A percentile compares a stretch with the other conserved stretches of the same genome.
phyloP scores from a whole-genome alignment of 768 basidiomycete genomes.

The Mycena galopus region DNA sequence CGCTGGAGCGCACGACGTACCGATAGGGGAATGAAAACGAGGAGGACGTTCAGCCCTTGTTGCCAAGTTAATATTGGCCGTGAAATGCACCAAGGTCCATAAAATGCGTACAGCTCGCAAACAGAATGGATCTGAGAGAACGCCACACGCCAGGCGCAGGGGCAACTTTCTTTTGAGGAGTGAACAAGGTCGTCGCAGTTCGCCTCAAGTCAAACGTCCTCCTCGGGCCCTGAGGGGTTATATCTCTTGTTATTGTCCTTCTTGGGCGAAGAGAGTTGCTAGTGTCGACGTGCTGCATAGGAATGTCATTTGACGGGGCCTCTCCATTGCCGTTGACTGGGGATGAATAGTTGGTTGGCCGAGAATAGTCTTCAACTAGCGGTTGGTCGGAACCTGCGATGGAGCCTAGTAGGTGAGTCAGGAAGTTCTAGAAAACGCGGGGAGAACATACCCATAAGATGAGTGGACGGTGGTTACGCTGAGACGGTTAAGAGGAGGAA shows the following conservation, averaged over 20 bases:
- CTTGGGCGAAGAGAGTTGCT: neutral
- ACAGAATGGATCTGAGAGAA: conserved; percentile 67
- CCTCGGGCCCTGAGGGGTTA: neutral
- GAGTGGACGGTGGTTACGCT: neutral
- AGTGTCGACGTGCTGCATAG: conserved; percentile 4
- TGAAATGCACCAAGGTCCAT: neutral
- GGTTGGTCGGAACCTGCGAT: conserved; percentile 23
- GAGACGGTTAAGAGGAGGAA: neutral
- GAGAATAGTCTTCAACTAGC: conserved; percentile 13
- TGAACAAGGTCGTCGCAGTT: conserved; percentile 47
- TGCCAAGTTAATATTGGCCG: neutral
- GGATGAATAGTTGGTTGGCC: neutral
- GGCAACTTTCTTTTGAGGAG: conserved; percentile 56
- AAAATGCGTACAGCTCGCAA: conserved; percentile 69
- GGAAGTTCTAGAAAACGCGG: conserved; percentile 8
- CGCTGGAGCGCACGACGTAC: conserved; percentile 49
- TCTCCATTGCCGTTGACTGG: conserved; percentile 4
- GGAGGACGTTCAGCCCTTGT: conserved; percentile 77
- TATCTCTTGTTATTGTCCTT: neutral
- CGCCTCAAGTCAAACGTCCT: conserved; percentile 34
- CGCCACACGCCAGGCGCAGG: conserved; percentile 57
- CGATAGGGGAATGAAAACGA: conserved; percentile 80
- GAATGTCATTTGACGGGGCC: conserved; percentile 20
- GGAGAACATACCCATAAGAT: conserved; percentile 30
- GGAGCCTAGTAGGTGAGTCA: conserved; percentile 7